Evolutionary conservation across 257 asterid genomes (phyloP), one percentile per base, ranked within the genome.

Genomic region (Salvia hispanica): DNA sequence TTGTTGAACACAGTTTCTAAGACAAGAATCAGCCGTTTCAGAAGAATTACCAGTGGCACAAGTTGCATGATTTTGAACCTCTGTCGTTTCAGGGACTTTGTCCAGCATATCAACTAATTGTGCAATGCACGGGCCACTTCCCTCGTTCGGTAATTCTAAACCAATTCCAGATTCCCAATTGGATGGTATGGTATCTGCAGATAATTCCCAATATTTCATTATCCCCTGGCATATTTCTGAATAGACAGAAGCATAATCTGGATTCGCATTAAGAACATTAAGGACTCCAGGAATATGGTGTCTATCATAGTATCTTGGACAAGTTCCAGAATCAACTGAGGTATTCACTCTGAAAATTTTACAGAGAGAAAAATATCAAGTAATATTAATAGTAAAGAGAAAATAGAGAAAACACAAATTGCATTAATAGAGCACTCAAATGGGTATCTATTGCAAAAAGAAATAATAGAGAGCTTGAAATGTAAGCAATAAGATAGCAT

Each of bases 221-320:
- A 87, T 84, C 73, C 82, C 90, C 77, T 75, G 75, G 84, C 90
- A 84, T 84, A 91, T 89, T 60, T 80, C 90, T 57, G 79, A 59
- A 77, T 89, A 91, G 69, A 70, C 69, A 57, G 71, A 33, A 52
- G 63, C 66, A 71, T 81, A 81, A 66, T 81, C 86, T 48, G 61
- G 68, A 45, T 78, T 84, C 10, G 79, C 72, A 62, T 59, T 64
- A 31, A 91, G 90, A 42, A 80, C 78, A 62, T 51, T 74, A 62
- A 89, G 79, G 68, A 89, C 86, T 72, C 55, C 75, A 54, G 86
- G 82, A 66, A 91, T 85, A 72, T 85, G 85, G 40, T 65, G 78
- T 45, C 81, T 75, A 56, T 69, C 75, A 81, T 89, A 91, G 80
- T 82, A 91, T 75, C 91, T 81, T 43, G 73, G 42, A 67, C 86